These are phyloP conservation scores for Solanum hybrid DNA, from an alignment of 305 asterid genomes.

Conservation along the genomic window DNA sequence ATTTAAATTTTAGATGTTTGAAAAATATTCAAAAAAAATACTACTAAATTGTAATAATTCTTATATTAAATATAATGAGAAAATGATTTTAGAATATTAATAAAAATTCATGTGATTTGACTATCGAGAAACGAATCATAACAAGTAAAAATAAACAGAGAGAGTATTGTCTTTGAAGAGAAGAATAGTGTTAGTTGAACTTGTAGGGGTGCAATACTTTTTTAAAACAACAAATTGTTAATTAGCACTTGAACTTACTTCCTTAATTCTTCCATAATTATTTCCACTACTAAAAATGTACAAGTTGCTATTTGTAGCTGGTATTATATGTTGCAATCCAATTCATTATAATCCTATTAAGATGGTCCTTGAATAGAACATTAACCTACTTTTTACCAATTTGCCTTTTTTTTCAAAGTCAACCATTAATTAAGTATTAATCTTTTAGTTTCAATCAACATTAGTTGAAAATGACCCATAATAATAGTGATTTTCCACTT, in stretches of 20 bases:
- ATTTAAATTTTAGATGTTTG: no score
- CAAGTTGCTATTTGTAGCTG: background rate
- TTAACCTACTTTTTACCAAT: background rate
- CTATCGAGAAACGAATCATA: background rate
- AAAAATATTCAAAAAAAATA: background rate
- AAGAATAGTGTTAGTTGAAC: background rate
- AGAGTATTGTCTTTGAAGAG: fast-evolving
- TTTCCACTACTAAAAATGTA: background rate
- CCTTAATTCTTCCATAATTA: background rate
- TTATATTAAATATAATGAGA: no score
- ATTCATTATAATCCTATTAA: background rate
- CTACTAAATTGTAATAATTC: no score
- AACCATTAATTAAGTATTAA: background rate
- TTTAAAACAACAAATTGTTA: background rate
- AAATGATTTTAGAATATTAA: background rate
- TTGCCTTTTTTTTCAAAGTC: background rate
- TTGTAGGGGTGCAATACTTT: background rate
- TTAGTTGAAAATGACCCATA: background rate
- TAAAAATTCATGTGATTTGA: background rate
- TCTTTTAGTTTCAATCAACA: background rate
- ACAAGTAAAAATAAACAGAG: no score
- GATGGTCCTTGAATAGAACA: background rate
- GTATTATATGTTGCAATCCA: background rate
- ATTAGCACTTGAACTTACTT: background rate
- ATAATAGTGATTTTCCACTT: background rate